phyloP scores from a whole-genome alignment of 768 basidiomycete genomes.

The Dacryopinax primogenitus region DNA sequence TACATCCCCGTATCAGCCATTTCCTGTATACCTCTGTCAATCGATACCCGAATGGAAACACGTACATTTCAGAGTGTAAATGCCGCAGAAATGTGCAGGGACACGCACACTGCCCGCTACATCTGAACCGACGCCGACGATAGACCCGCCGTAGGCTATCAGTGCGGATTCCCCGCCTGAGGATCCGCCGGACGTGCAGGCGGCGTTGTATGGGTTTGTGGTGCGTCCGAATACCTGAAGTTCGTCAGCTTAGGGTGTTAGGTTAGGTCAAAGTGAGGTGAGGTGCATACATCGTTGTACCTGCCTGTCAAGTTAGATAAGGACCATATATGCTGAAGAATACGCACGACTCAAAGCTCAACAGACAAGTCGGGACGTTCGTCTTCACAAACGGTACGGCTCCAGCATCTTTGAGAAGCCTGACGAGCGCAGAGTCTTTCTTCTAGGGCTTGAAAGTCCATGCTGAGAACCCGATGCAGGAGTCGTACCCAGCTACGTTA shows the following conservation, averaged over 20 bases:
- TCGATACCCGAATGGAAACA: neutral
- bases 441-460: slow-evolving; percentile 35
- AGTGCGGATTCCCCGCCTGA: slow-evolving; percentile 56
- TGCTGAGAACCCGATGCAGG: slow-evolving; percentile 47
- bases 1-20: neutral
- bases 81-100: slow-evolving; percentile 53
- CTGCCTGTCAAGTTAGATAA: neutral
- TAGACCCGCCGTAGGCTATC: slow-evolving; percentile 46
- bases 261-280: slow-evolving; percentile 21
- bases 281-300: neutral
- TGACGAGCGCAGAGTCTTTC: slow-evolving; percentile 39
- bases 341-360: slow-evolving; percentile 42
- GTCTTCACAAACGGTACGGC: slow-evolving; percentile 45
- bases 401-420: slow-evolving; percentile 45
- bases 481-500: slow-evolving; percentile 43
- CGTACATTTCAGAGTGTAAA: slow-evolving; percentile 40
- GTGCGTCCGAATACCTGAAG: slow-evolving; percentile 49
- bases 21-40: neutral
- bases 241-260: slow-evolving; percentile 18
- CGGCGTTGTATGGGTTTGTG: slow-evolving; percentile 45
- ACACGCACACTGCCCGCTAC: slow-evolving; percentile 56
- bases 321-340: no score
- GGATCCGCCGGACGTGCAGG: slow-evolving; percentile 45
- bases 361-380: slow-evolving; percentile 45
- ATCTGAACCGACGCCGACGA: slow-evolving; percentile 55